phyloP scores from a whole-genome alignment of 176 grass and related monocot species.

The Aegilops umbellulata region DNA sequence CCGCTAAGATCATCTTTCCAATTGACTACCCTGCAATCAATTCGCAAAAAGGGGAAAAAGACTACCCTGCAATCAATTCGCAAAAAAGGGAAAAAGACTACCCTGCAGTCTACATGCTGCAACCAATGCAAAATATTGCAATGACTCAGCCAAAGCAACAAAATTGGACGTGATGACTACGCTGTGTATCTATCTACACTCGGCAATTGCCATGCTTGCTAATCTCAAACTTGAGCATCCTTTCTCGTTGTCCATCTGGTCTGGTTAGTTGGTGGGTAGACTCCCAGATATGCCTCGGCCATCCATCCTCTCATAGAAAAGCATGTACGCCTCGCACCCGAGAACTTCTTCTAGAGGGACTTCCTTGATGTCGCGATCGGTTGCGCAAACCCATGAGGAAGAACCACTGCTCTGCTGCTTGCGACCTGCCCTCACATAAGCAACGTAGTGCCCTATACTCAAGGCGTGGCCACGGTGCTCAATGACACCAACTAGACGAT shows the following conservation, averaged over 20 bases:
- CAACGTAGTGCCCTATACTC: slow-evolving; percentile 43
- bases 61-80: too few species aligned
- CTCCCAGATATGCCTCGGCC: not conserved
- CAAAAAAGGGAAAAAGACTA: too few species aligned
- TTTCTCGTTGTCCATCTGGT: not conserved
- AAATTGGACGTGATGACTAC: not conserved
- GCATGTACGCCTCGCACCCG: slow-evolving; percentile 51
- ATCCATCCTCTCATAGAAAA: slow-evolving; percentile 80
- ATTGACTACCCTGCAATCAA: not conserved
- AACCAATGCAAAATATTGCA: slow-evolving; percentile 1
- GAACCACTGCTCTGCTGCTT: not conserved
- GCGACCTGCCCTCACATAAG: slow-evolving; percentile 46
- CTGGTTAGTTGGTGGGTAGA: not conserved
- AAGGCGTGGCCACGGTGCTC: slow-evolving; percentile 29
- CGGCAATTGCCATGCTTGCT: not conserved
- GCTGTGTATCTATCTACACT: slow-evolving; percentile 13
- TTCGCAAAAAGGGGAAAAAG: too few species aligned
- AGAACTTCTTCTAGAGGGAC: slow-evolving; percentile 64
- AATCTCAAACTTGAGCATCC: not conserved
- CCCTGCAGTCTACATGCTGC: not conserved
- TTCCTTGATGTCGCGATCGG: slow-evolving; percentile 44
- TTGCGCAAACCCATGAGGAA: slow-evolving; percentile 64
- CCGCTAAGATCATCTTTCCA: not conserved
- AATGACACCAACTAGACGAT: slow-evolving; percentile 44
- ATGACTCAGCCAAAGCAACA: not conserved